These are phyloP conservation scores for Chrysosphaeria jannelii DNA, from an alignment of 2,329 filamentous ascomycete species.

Conservation along the genomic window DNA sequence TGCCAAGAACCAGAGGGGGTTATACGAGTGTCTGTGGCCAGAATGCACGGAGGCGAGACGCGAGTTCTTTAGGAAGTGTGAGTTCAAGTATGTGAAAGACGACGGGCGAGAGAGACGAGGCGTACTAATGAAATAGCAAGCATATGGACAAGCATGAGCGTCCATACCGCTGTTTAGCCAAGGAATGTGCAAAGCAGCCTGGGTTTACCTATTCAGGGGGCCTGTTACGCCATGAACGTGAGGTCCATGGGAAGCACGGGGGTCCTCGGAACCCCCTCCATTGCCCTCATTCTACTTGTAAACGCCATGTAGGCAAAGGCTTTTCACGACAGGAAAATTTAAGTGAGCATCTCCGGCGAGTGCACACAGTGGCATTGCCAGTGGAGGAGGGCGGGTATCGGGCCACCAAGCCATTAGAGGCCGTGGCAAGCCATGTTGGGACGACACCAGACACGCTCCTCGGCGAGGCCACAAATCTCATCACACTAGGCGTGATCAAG, in stretches of 20 bases:
- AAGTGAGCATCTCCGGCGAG: conserved; percentile 70
- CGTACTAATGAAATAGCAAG: conserved; percentile 20
- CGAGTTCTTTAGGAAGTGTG: conserved; percentile 56
- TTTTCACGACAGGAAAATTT: conserved; percentile 87
- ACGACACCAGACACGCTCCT: too few relatives aligned
- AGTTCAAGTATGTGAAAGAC: conserved; percentile 38
- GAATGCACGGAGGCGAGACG: conserved; percentile 35
- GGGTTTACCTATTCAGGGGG: conserved; percentile 91
- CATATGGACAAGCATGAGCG: conserved; percentile 97
- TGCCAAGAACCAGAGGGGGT: conserved; percentile 35
- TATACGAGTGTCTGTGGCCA: conserved; percentile 41
- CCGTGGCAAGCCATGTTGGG: too few relatives aligned
- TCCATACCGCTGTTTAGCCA: conserved; percentile 58
- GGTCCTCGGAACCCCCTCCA: conserved; percentile 66
- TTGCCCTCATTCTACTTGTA: conserved; percentile 68
- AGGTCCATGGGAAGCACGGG: conserved; percentile 75
- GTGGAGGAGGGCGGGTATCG: too few relatives aligned
- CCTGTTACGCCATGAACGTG: conserved; percentile 64
- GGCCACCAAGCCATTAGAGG: too few relatives aligned
- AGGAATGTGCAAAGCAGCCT: conserved; percentile 69
- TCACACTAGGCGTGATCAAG: too few relatives aligned
- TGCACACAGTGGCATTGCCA: too few relatives aligned
- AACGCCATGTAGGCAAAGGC: conserved; percentile 60
- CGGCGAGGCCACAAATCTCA: too few relatives aligned
- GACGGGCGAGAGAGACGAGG: background rate